phyloP scores from a whole-genome alignment of 176 grass and related monocot genomes.

The Zea mays region Zm-B73-REFERENCE-NAM-5.0 NC_050100.1:179922001-179922500 shows the following conservation, averaged over 20 bases:
- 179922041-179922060: too few species aligned
- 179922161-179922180: background rate
- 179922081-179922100: background rate
- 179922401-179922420: slow-evolving; percentile 15
- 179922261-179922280: slow-evolving; percentile 43
- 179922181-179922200: too few species aligned
- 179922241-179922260: slow-evolving; percentile 42
- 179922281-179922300: slow-evolving; percentile 52
- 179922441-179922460: slow-evolving; percentile 38
- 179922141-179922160: too few species aligned
- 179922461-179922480: slow-evolving; percentile 40
- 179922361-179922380: slow-evolving; percentile 49
- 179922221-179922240: background rate
- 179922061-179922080: too few species aligned
- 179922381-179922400: background rate
- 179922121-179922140: background rate
- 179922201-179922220: background rate
- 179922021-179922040: too few species aligned
- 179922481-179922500: background rate
- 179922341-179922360: slow-evolving; percentile 74
- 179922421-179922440: slow-evolving; percentile 40
- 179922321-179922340: slow-evolving; percentile 41
- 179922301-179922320: slow-evolving; percentile 57
- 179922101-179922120: background rate
- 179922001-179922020: too few species aligned